Conservation (phyloP, 75 land plant genomes). For the Chamaecyparis obtusa region DNA sequence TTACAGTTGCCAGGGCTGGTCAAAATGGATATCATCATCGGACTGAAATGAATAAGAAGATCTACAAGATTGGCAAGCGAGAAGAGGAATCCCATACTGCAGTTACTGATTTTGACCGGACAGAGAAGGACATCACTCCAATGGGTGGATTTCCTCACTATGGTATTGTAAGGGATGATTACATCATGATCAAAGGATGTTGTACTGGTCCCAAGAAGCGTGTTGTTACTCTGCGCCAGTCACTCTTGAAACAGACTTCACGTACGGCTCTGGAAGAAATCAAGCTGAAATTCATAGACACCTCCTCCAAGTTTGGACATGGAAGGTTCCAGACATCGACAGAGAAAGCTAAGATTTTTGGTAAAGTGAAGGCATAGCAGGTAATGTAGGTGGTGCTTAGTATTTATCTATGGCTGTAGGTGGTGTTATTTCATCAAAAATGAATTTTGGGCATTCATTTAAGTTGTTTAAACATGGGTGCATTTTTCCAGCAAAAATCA, state of each 20-base stretch:
- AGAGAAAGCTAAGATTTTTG: constrained; percentile 59
- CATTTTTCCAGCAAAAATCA: not conserved
- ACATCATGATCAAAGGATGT: constrained; percentile 55
- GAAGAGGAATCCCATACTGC: constrained; percentile 39
- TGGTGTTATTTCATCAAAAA: not conserved
- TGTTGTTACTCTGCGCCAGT: constrained; percentile 55
- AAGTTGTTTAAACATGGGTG: not conserved
- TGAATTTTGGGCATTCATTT: not conserved
- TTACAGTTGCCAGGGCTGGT: constrained; percentile 46
- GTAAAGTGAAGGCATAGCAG: constrained; percentile 31
- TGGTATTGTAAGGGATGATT: constrained; percentile 47
- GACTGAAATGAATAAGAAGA: constrained; percentile 65
- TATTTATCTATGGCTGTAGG: not conserved
- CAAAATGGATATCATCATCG: constrained; percentile 19
- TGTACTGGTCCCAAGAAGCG: constrained; percentile 50
- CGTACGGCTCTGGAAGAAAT: constrained; percentile 55
- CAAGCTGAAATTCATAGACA: constrained; percentile 64
- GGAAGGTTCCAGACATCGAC: constrained; percentile 54
- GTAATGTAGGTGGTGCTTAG: not conserved
- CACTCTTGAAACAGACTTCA: constrained; percentile 47
- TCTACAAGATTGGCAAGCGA: constrained; percentile 56
- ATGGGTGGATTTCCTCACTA: too few relatives aligned
- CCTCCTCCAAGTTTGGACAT: constrained; percentile 63
- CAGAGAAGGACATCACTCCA: constrained; percentile 37
- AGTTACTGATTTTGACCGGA: constrained; percentile 42